Evolutionary conservation across 495 filamentous ascomycete species (phyloP).

Genomic region (Penicillium mononematosum): DNA sequence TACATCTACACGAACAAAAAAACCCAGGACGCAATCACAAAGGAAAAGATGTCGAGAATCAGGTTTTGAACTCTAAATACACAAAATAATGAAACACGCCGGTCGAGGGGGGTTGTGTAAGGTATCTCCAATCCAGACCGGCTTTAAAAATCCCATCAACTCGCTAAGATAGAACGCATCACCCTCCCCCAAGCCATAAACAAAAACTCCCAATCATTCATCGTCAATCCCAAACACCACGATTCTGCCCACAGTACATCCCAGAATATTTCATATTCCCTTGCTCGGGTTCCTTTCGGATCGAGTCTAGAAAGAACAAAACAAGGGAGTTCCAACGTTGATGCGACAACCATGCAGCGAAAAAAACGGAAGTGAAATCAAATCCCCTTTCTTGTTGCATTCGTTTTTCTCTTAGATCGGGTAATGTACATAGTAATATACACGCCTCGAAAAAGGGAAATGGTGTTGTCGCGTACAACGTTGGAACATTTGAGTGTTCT

Average conservation of each 20-base stretch:
- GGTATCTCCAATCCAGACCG: constrained; percentile 26
- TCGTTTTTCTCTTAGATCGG: constrained; percentile 40
- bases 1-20: constrained; percentile 1
- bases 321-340: neutral
- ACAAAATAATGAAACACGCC: constrained; percentile 51
- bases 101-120: constrained; percentile 23
- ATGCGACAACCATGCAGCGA: constrained; percentile 4
- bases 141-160: constrained; percentile 35
- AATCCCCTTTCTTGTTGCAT: constrained; percentile 34
- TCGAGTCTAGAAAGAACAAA: constrained; percentile 12
- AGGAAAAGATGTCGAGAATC: constrained; percentile 18
- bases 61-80: constrained; percentile 49
- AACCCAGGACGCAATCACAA: constrained; percentile 15
- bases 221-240: neutral
- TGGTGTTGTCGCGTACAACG: constrained; percentile 29
- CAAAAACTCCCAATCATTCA: neutral
- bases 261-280: constrained; percentile 1
- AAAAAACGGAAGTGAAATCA: constrained; percentile 9
- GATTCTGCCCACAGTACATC: neutral
- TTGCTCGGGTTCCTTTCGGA: constrained; percentile 14
- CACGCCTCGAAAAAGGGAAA: constrained; percentile 44
- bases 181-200: neutral
- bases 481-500: constrained; percentile 32
- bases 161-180: constrained; percentile 24
- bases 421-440: constrained; percentile 54